phyloP scores from a whole-genome alignment of 2,329 filamentous ascomycete species.

The Ceratocystiopsis minuta region DNA sequence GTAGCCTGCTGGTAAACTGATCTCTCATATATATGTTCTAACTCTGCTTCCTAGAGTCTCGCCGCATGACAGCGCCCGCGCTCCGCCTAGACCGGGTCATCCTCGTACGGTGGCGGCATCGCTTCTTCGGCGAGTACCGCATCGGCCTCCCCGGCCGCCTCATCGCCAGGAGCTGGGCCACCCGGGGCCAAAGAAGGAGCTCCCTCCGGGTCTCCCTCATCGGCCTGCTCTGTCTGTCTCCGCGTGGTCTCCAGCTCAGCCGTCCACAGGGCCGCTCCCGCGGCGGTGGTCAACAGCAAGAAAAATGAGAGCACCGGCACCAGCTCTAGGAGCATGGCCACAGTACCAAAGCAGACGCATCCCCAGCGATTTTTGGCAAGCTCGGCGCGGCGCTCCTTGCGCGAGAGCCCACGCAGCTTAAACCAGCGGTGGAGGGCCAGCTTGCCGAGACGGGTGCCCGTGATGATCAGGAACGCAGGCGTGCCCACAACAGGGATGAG shows the following conservation, averaged over 20 bases:
- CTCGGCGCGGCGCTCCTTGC: slow-evolving; percentile 54
- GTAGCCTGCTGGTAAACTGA: too few species aligned
- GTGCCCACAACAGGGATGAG: slow-evolving; percentile 71
- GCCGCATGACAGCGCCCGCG: too few species aligned
- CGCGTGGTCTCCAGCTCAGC: slow-evolving; percentile 52
- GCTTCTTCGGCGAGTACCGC: background rate
- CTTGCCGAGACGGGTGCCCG: slow-evolving; percentile 72
- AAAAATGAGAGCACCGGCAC: slow-evolving; percentile 84
- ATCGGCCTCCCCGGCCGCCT: too few species aligned
- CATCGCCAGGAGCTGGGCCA: too few species aligned
- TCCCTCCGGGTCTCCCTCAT: too few species aligned
- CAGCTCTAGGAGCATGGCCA: slow-evolving; percentile 61
- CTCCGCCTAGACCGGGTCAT: slow-evolving; percentile 10
- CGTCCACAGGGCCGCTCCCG: slow-evolving; percentile 74
- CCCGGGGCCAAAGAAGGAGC: too few species aligned
- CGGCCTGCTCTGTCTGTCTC: slow-evolving; percentile 8
- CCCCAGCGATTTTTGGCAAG: slow-evolving; percentile 54
- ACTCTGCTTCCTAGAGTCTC: too few species aligned
- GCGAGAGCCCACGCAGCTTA: slow-evolving; percentile 55
- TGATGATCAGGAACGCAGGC: slow-evolving; percentile 72
- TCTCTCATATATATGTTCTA: too few species aligned
- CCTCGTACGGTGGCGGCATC: slow-evolving; percentile 10
- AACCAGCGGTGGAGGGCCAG: slow-evolving; percentile 87
- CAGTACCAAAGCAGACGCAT: slow-evolving; percentile 84
- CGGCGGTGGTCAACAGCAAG: slow-evolving; percentile 74